phyloP scores from a whole-genome alignment of 139 green algal species.

The Chlorella sp. region DNA sequence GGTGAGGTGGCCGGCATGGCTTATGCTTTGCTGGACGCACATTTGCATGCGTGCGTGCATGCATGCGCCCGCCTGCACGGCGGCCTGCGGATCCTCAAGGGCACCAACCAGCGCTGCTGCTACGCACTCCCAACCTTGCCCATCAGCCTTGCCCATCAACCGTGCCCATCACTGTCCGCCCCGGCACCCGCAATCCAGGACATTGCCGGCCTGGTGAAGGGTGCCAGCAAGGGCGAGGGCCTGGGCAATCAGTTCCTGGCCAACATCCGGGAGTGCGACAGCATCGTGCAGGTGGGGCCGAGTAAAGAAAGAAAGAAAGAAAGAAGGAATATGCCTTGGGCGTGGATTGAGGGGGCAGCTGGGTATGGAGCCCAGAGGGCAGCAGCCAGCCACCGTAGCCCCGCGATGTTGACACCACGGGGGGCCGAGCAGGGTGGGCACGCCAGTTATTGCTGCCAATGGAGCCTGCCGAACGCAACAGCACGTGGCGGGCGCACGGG shows the following conservation, averaged over 20 bases:
- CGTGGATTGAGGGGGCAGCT: too few relatives aligned
- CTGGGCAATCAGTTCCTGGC: conserved; percentile 99
- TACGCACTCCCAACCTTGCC: too few relatives aligned
- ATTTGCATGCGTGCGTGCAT: not conserved
- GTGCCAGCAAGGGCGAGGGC: conserved; percentile 89
- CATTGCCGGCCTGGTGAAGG: conserved; percentile 81
- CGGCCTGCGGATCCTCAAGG: not conserved
- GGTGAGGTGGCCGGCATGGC: conserved; percentile 67
- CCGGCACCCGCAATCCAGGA: conserved; percentile 2
- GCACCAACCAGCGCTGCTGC: not conserved
- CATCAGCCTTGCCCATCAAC: too few relatives aligned
- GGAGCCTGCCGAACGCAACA: too few relatives aligned
- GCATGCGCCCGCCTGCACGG: not conserved
- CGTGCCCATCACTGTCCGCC: not conserved
- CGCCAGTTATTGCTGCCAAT: too few relatives aligned
- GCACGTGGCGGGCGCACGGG: too few relatives aligned
- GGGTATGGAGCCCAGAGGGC: too few relatives aligned
- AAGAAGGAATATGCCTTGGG: too few relatives aligned
- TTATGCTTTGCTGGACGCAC: not conserved
- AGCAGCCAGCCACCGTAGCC: too few relatives aligned
- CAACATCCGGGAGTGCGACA: conserved; percentile 95
- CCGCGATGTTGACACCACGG: too few relatives aligned
- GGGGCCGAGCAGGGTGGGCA: too few relatives aligned
- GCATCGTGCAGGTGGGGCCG: not conserved
- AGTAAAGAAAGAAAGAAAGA: too few relatives aligned